Base-by-base conservation (phyloP, 148 eudicot species). In the Agrostemma githago region DNA sequence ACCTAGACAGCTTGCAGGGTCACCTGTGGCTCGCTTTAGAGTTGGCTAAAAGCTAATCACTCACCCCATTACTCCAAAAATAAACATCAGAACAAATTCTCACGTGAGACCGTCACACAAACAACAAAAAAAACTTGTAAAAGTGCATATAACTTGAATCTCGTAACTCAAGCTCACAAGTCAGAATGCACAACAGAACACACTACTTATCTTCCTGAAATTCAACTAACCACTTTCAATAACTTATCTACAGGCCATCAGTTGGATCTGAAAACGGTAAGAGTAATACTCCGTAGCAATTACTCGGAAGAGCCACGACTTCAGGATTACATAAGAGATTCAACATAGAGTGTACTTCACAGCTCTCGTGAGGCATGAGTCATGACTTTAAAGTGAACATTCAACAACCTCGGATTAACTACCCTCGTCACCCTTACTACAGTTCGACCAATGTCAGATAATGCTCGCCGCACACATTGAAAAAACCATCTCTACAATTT, bases 101-200 rank as follows among this genome's bases (percentile, higher is more conserved):
- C 34, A 26, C 34, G 34, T 26, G 34, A 26, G 34, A 26, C 34
- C 34, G 1, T 26, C 34, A 26, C 34, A 26, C 34, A 26, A 26
- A 26, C 34, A 26, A 1, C 34, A 26, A 26, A 26, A 26, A 26
- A 26, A 26, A 26, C 1, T 0, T 26, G 34, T 26, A 26, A 26
- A 48, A 48, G 54, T 48, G 38, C 9, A 2, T 38, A 71, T 44
- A 71, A 39, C 15, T 56, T 40, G 39, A 46, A 68, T 7, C 5
- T 20, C n/a, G 8, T 8, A 68, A 48, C 72, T 63, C n/a, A 62
- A 66, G 8, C 51, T 42, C 21, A 43, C 54, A 72, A 72, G 12
- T 60, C 12, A 17, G 5, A 41, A 58, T 41, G 51, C 66, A 60
- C 21, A 42, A 20, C 20, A 5, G 3, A 19, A 42, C 46, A 65